Conservation (phyloP, 2,329 filamentous ascomycete genomes). For the Orbilia brochopaga region DNA sequence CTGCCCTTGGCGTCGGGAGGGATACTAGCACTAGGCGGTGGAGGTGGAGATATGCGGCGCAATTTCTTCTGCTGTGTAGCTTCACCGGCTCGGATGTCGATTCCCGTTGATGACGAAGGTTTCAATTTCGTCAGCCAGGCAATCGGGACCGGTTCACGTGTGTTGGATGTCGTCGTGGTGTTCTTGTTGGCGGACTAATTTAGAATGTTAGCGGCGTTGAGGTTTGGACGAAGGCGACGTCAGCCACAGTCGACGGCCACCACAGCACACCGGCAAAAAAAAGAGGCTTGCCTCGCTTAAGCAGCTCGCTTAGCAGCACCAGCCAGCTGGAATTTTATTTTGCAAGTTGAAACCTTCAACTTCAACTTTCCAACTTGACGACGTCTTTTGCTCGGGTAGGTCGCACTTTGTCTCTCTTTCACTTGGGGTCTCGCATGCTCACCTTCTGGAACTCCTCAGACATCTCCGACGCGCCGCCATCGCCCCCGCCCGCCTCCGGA, state of each 20-base stretch:
- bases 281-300: constrained; percentile 30
- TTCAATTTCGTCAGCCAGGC: no score
- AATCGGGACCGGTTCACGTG: not conserved
- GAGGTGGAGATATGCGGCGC: no score
- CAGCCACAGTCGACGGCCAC: constrained; percentile 12
- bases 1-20: no score
- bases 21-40: no score
- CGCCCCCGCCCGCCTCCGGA: not conserved
- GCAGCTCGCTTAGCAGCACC: constrained; percentile 26
- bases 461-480: not conserved
- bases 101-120: no score
- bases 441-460: constrained; percentile 23
- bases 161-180: not conserved
- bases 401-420: not conserved
- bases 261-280: not conserved
- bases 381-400: constrained; percentile 2
- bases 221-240: constrained; percentile 4
- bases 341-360: constrained; percentile 2
- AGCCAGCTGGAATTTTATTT: constrained; percentile 21
- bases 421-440: not conserved
- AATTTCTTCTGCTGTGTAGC: no score
- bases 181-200: not conserved
- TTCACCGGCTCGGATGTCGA: no score
- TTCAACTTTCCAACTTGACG: constrained; percentile 4
- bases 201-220: no score